Conservation (phyloP, 1,139 yeast species). For the Yamadazyma sp. region DNA sequence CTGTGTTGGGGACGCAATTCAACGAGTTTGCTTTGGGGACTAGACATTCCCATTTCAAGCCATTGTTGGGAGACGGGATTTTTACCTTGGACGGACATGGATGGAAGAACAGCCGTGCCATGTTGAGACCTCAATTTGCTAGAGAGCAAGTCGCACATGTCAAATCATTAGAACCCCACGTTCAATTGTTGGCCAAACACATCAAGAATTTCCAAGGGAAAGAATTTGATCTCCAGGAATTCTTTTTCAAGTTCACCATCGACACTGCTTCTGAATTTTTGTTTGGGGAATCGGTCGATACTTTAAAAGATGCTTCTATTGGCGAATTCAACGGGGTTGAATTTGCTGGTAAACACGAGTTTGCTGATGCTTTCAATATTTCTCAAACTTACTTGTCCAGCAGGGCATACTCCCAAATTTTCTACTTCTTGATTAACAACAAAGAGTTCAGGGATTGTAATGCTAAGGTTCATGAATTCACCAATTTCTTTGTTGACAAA, state of each 20-base stretch:
- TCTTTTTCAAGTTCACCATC: slow-evolving; percentile 51
- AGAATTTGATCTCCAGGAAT: slow-evolving; percentile 47
- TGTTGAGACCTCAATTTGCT: slow-evolving; percentile 61
- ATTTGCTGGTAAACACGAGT: slow-evolving; percentile 22
- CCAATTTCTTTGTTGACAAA: slow-evolving; percentile 29
- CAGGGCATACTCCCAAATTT: slow-evolving; percentile 29
- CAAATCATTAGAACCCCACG: slow-evolving; percentile 47
- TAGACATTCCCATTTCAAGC: slow-evolving; percentile 42
- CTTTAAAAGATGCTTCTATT: slow-evolving; percentile 47
- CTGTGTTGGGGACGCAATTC: slow-evolving; percentile 45
- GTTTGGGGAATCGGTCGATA: slow-evolving; percentile 54
- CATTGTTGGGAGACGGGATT: slow-evolving; percentile 57
- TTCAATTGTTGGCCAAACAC: slow-evolving; percentile 37
- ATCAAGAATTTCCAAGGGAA: slow-evolving; percentile 28
- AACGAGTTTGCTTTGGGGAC: slow-evolving; percentile 53
- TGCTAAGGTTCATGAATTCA: slow-evolving; percentile 33
- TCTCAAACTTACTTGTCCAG: slow-evolving; percentile 31
- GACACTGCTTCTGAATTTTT: slow-evolving; percentile 61
- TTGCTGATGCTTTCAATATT: slow-evolving; percentile 28
- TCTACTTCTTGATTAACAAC: slow-evolving; percentile 30
- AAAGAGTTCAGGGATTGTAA: slow-evolving; percentile 29
- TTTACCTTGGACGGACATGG: slow-evolving; percentile 56
- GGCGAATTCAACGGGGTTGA: slow-evolving; percentile 43
- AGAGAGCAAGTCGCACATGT: slow-evolving; percentile 56
- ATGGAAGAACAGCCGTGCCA: slow-evolving; percentile 59